Conservation (phyloP, 2,329 filamentous ascomycete species). For the Thielaviopsis euricoi region DNA sequence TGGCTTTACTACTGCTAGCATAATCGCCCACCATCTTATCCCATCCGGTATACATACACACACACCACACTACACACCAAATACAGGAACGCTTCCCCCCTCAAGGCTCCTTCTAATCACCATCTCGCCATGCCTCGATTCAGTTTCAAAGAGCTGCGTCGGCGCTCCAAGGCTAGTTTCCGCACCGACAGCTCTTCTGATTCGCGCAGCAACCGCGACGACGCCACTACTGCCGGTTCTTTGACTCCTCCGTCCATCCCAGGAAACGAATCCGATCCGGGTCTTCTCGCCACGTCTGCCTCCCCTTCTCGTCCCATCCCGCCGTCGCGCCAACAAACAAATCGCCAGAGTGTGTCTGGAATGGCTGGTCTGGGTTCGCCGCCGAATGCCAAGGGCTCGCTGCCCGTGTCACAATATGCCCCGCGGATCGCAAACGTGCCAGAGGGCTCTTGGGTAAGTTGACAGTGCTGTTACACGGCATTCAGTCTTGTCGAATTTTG, state of each 20-base stretch:
- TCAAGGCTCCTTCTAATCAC: neutral
- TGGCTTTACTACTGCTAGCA: too few species aligned
- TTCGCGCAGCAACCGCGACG: conserved; percentile 38
- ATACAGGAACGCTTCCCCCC: conserved; percentile 21
- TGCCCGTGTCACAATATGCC: conserved; percentile 60
- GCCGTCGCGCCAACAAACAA: neutral
- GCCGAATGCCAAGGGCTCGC: conserved; percentile 36
- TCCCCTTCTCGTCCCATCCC: neutral
- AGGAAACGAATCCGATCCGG: conserved; percentile 47
- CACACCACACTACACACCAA: conserved; percentile 47
- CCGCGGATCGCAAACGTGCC: conserved; percentile 64
- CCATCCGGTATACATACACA: conserved; percentile 23
- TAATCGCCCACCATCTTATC: neutral
- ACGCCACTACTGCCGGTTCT: conserved; percentile 49
- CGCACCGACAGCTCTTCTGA: conserved; percentile 46
- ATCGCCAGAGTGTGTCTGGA: conserved; percentile 44
- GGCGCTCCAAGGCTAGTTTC: conserved; percentile 61
- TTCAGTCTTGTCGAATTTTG: too few species aligned
- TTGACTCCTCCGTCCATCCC: conserved; percentile 56
- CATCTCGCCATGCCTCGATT: conserved; percentile 5
- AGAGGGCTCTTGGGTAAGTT: conserved; percentile 70
- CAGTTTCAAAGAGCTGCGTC: conserved; percentile 51
- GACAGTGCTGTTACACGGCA: conserved; percentile 12
- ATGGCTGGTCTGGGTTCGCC: conserved; percentile 42
- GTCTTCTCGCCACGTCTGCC: conserved; percentile 22